phyloP scores from a whole-genome alignment of 1,284 basidiomycete species.

The Hemileia vastatrix region DNA sequence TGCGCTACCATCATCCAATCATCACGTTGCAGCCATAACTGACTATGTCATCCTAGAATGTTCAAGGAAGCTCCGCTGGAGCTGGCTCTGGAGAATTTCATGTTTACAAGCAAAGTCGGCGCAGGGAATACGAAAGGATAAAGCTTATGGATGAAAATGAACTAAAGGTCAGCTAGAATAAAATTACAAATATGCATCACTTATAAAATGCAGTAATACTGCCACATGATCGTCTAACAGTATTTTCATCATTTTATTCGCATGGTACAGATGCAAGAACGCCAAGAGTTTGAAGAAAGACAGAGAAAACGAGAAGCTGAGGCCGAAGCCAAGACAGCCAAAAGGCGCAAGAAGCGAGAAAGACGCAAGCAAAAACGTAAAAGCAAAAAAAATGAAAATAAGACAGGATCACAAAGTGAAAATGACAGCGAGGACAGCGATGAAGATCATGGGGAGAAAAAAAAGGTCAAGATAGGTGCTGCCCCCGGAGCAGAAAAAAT shows the following conservation, averaged over 20 bases:
- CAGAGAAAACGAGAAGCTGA: constrained; percentile 56
- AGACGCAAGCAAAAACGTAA: neutral
- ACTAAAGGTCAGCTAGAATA: constrained; percentile 54
- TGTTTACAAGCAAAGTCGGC: constrained; percentile 89
- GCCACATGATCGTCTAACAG: neutral
- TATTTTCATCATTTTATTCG: neutral
- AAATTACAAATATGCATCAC: neutral
- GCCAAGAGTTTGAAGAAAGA: constrained; percentile 58
- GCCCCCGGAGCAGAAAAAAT: constrained; percentile 18
- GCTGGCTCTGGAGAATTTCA: constrained; percentile 51
- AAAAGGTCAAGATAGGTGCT: constrained; percentile 17
- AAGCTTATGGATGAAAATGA: constrained; percentile 77
- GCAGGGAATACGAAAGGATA: constrained; percentile 88
- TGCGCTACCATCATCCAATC: too few relatives aligned
- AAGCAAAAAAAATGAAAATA: constrained; percentile 8
- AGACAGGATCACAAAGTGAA: constrained; percentile 64
- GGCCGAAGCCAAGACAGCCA: constrained; percentile 76
- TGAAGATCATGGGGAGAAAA: constrained; percentile 1
- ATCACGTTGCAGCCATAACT: too few relatives aligned
- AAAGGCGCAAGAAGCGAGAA: constrained; percentile 73
- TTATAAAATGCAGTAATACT: neutral
- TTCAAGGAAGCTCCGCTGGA: constrained; percentile 40
- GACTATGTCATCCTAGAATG: constrained; percentile 23
- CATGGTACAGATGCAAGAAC: constrained; percentile 55
- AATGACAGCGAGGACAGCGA: constrained; percentile 47